phyloP scores from a whole-genome alignment of 805 yeast species.

The Wickerhamiella allomyrinae region DNA sequence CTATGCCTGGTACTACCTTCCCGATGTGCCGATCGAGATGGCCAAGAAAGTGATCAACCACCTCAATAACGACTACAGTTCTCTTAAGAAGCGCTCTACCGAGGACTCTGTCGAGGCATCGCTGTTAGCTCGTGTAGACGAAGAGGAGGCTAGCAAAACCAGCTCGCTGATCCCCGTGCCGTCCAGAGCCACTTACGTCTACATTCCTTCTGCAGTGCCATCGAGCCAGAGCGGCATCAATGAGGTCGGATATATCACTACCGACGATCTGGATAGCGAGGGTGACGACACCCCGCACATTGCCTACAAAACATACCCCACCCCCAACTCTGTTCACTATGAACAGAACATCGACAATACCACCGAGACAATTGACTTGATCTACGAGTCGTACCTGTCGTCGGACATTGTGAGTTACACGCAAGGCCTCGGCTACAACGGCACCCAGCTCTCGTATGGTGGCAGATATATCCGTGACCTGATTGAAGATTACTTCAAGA shows the following conservation, averaged over 20 bases:
- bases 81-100: constrained; percentile 1
- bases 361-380: constrained; percentile 27
- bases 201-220: constrained; percentile 1
- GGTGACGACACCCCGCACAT: constrained; percentile 72
- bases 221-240: background rate
- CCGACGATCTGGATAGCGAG: constrained; percentile 66
- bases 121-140: background rate
- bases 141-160: background rate
- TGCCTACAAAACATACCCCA: constrained; percentile 38
- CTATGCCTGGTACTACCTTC: constrained; percentile 60
- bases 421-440: constrained; percentile 13
- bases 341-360: constrained; percentile 19
- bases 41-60: constrained; percentile 41
- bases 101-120: background rate
- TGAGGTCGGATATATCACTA: constrained; percentile 54
- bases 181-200: background rate
- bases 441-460: constrained; percentile 4
- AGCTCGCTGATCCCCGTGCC: constrained; percentile 1
- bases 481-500: constrained; percentile 14
- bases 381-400: constrained; percentile 42
- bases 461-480: constrained; percentile 8
- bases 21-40: constrained; percentile 39
- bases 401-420: constrained; percentile 40
- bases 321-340: constrained; percentile 68
- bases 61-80: constrained; percentile 33